Evolutionary conservation across 2,329 filamentous ascomycete species (phyloP).

Genomic region (Mycosphaerelloides madeirae): DNA sequence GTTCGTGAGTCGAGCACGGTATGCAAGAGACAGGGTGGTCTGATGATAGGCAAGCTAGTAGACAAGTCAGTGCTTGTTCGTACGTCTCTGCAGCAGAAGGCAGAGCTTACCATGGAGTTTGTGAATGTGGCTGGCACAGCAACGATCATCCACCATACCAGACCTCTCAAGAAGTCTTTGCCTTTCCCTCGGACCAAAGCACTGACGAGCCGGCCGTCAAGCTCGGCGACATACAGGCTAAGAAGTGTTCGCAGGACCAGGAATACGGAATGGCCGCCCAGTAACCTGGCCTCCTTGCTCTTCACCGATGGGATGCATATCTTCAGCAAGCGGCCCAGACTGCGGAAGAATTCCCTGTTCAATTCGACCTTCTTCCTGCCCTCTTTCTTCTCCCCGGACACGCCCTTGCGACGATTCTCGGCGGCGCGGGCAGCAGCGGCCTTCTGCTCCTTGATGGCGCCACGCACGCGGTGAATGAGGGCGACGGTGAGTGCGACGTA

Average conservation of each 20-base stretch:
- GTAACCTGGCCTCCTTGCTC: conserved; percentile 78
- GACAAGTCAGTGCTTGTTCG: conserved; percentile 32
- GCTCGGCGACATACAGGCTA: conserved; percentile 89
- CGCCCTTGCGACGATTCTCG: conserved; percentile 44
- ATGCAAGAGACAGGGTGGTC: conserved; percentile 86
- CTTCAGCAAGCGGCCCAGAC: conserved; percentile 68
- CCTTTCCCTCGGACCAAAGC: conserved; percentile 86
- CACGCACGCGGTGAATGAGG: conserved; percentile 79
- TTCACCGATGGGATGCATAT: conserved; percentile 89
- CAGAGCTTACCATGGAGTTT: conserved; percentile 80
- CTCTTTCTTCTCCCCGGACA: conserved; percentile 35
- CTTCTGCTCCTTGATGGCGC: conserved; percentile 90
- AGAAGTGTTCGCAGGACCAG: conserved; percentile 85
- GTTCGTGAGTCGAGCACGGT: conserved; percentile 88
- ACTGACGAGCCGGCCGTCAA: conserved; percentile 91
- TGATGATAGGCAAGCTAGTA: conserved; percentile 85
- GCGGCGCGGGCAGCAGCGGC: conserved; percentile 68
- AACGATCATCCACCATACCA: conserved; percentile 98
- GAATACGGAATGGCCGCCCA: conserved; percentile 90
- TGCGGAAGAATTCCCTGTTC: conserved; percentile 80
- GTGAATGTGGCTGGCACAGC: conserved; percentile 91
- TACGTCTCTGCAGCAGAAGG: not conserved
- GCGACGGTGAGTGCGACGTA: conserved; percentile 78
- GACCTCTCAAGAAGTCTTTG: conserved; percentile 77
- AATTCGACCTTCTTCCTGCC: conserved; percentile 78